Evolutionary conservation across 2,329 filamentous ascomycete genomes (phyloP), one percentile per base, ranked within the genome.

Genomic region (Cladosporium sp.): DNA sequence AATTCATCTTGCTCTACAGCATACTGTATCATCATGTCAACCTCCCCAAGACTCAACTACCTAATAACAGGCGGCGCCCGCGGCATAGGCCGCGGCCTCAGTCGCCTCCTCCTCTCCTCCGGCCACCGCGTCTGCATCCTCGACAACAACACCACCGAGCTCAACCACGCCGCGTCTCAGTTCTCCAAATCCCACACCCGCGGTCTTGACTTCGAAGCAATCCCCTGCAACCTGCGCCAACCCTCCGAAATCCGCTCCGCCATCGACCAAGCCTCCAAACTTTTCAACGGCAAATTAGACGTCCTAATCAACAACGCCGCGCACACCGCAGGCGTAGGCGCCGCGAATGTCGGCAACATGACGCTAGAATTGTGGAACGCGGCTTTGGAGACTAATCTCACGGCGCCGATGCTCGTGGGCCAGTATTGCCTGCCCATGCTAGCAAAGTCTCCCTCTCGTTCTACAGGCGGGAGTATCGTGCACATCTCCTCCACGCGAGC

Each of bases 401-500:
- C 78, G 3, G 79, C 75, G 18, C 74, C 76, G 0, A 70, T 74
- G 67, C 65, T 75, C 5, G 61, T 75, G 54, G 69, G 65, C 25
- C 72, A 75, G 65, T 65, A 63, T 6, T 75, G 74, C 64, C 63
- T 76, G 23, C 69, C 71, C 7, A 60, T 76, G 63, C 67, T 77
- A 3, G 54, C 67, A 39, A 68, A 67, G n/a, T 66, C 66, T 11
- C 21, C 67, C 6, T 51, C 66, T 6, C 34, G 67, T n/a, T 39
- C 58, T 2, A 62, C 63, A 28, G 70, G 72, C 5, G 71, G 73
- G 13, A 71, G 68, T 26, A 73, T 82, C 36, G 77, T 85, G 63
- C 79, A 84, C 69, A 79, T 85, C 36, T 82, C 81, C 0, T 83
- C 81, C 1, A 85, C 83, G 7, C 77, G 83, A 28, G 83, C 82